Base-by-base conservation (phyloP, 139 green algal species). In the Micractinium sp. region DNA sequence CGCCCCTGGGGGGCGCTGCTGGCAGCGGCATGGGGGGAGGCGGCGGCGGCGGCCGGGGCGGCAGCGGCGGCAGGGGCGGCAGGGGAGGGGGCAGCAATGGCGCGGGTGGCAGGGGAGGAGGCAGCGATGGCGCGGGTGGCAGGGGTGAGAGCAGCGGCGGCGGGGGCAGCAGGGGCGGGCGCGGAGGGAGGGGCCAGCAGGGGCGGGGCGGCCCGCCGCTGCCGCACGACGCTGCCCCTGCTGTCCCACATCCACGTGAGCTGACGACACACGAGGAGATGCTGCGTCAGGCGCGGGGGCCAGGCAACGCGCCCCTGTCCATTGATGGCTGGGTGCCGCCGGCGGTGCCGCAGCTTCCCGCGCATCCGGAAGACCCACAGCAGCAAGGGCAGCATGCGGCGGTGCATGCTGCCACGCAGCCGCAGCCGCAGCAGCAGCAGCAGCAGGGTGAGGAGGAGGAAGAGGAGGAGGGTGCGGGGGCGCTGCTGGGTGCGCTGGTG, bases 301-400 rank as follows among this genome's bases (percentile, higher is more conserved):
- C 3, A n/a, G 85, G 61, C n/a, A 41, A 38, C 13, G 56, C 22
- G 1, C 74, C 85, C 0, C 85, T 89, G 3, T 16, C 39, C 47
- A 74, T 89, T 20, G 85, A 76, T 22, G 85, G 85, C 74, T 89
- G 85, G 85, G 85, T 89, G 74, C 85, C 85, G 47, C 85, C 85
- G 22, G 77, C 73, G 3, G 74, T 89, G 85, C 73, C 76, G 23
- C 33, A 35, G 33, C 69, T 67, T 0, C 69, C 69, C 25, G 41
- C 69, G 69, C 84, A 71, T 3, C 13, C 71, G 82, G 85, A 60
- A 86, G 82, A 1, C 79, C 16, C 12, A 56, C 47, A 56, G 47
- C 47, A 56, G 47, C 47, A 56, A 9, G 7, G 9, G 47, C 47
- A 56, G 47, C 47, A 56, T n/a, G n/a, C n/a, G n/a, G n/a, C n/a